phyloP scores from a whole-genome alignment of 1,284 basidiomycete genomes.

The Moesziomyces sp. region DNA sequence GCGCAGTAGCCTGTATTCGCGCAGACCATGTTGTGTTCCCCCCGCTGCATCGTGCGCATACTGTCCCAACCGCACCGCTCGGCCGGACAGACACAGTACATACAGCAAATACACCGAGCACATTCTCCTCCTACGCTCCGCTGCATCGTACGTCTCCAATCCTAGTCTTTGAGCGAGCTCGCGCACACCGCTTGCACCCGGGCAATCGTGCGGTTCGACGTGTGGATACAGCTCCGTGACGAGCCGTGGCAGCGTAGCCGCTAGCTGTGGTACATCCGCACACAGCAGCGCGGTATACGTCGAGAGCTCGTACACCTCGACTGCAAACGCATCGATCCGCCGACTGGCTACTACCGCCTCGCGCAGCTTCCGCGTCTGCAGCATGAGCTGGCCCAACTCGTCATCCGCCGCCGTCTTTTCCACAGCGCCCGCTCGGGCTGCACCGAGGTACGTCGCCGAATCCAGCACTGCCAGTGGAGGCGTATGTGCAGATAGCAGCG shows the following conservation, averaged over 20 bases:
- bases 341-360: conserved; percentile 37
- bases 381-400: conserved; percentile 30
- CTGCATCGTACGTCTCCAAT: neutral
- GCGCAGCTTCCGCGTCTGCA: conserved; percentile 37
- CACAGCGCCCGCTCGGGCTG: neutral
- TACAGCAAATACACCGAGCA: conserved; percentile 21
- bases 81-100: conserved; percentile 26
- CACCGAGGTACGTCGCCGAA: conserved; percentile 3
- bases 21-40: conserved; percentile 6
- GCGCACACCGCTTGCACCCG: neutral
- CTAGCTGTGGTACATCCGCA: conserved; percentile 26
- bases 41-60: neutral
- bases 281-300: conserved; percentile 16
- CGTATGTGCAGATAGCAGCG: neutral
- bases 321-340: conserved; percentile 28
- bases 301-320: conserved; percentile 41
- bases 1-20: conserved; percentile 9
- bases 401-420: conserved; percentile 12
- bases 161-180: neutral
- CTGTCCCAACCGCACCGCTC: conserved; percentile 34
- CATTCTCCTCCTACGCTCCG: conserved; percentile 3
- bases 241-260: conserved; percentile 23
- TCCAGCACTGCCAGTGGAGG: conserved; percentile 6
- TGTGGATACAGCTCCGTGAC: conserved; percentile 27
- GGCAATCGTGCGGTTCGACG: neutral